Base-by-base conservation (phyloP, 805 yeast species). In the Metschnikowia bowlesiae region DNA sequence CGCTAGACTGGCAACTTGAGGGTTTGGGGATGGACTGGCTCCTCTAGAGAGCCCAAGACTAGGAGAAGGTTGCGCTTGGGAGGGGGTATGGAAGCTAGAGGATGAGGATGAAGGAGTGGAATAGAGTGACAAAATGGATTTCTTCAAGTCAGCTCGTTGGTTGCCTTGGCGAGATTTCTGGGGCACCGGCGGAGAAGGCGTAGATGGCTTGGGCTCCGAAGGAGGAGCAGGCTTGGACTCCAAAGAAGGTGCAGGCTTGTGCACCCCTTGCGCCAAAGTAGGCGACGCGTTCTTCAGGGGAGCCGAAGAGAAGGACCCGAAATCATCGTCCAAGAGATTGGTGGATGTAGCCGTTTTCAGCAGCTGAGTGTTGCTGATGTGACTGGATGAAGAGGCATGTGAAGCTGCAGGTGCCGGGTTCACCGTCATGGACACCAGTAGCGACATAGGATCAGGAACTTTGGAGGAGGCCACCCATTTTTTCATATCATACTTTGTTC, bases 401-500 rank as follows among this genome's bases (percentile, higher is more conserved):
- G 44, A 32, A 30, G 26, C 45, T 39, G 42, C 40, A 39, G 42
- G 42, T 18, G n/a, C 11, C 8, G 46, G 9, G 6, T 49, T 31
- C 6, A 39, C 50, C 31, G 46, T 28, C 37, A 37, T 18, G 8
- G 55, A 22, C 10, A 37, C 44, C 33, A 48, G 30, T 26, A 76
- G 59, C 5, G 77, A 58, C 53, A 72, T 63, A 3, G 92, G 89
- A 58, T 84, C 83, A 2, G 91, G 89, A 14, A 83, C 65, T 9
- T 65, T 63, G 4, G 71, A 30, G n/a, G 83, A 72, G 8, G 75
- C 69, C 1, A 79, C 83, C 99, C 99, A 94, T 62, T 91, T 87
- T 68, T 85, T 89, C 70, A 85, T 65, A 58, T 90, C 97, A 66
- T 94, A 94, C 67, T 94, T 94, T 9, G 96, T 90, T 60, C 94